These are phyloP conservation scores for Takakia lepidozioides DNA, from an alignment of 225 moss, liverwort and hornwort species.

Conservation along the genomic window DNA sequence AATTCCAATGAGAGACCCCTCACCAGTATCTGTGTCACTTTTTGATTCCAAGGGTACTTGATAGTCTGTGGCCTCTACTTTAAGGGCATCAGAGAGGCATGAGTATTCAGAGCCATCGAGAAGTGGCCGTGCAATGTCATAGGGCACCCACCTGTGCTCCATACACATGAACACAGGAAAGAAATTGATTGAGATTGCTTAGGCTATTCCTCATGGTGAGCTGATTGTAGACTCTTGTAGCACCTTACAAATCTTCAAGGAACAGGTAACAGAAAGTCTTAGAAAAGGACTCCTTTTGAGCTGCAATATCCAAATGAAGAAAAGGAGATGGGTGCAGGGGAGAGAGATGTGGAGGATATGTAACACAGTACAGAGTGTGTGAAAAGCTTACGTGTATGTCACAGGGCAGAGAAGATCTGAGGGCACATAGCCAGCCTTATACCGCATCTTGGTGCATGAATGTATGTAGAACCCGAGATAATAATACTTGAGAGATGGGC, in stretches of 20 bases:
- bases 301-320: too few species aligned
- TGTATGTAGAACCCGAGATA: slow-evolving; percentile 98
- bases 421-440: slow-evolving; percentile 88
- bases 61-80: slow-evolving; percentile 15
- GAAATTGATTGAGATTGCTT: too few species aligned
- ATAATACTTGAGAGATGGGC: slow-evolving; percentile 63
- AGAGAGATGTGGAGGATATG: too few species aligned
- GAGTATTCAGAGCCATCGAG: slow-evolving; percentile 29
- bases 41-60: slow-evolving; percentile 10
- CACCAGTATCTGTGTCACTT: slow-evolving; percentile 10
- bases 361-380: too few species aligned
- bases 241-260: too few species aligned
- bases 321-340: not conserved
- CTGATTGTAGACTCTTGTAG: too few species aligned
- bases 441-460: slow-evolving; percentile 98
- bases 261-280: too few species aligned
- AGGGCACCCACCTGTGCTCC: slow-evolving; percentile 40
- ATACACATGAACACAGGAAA: not conserved
- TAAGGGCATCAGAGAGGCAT: slow-evolving; percentile 26
- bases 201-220: not conserved
- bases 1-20: slow-evolving; percentile 7
- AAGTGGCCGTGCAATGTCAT: slow-evolving; percentile 22
- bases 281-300: not conserved
- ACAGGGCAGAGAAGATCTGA: slow-evolving; percentile 95
- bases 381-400: slow-evolving; percentile 50